Conservation (phyloP, 2,329 filamentous ascomycete species). For the Apiospora aurea region DNA sequence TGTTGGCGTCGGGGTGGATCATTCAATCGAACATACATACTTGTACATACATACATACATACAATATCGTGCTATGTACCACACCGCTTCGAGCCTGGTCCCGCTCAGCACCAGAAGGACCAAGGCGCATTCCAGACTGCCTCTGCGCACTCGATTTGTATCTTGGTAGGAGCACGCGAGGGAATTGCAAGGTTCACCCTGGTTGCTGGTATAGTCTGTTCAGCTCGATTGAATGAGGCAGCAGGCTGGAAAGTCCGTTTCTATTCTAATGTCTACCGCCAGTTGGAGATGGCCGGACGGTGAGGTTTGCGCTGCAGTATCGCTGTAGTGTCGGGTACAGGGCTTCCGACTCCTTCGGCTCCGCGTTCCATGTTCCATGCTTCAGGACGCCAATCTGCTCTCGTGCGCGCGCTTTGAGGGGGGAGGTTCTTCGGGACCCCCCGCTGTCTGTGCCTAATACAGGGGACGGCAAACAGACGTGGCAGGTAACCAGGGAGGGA, state of each 20-base stretch:
- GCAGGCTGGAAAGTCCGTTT: not conserved
- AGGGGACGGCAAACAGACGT: not conserved
- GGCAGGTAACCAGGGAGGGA: not conserved
- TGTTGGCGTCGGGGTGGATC: not conserved
- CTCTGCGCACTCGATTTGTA: not conserved
- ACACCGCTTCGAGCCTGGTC: not conserved
- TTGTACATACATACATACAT: not conserved
- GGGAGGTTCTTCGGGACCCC: not conserved
- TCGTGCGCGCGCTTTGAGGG: not conserved
- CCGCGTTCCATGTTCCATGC: slow-evolving; percentile 4
- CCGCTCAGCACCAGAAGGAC: not conserved
- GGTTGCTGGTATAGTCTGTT: not conserved
- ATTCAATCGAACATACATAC: not conserved
- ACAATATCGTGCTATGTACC: not conserved
- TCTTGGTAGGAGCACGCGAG: not conserved
- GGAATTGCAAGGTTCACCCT: not conserved
- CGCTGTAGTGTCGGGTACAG: not conserved
- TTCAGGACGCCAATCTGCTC: not conserved
- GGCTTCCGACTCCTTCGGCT: slow-evolving; percentile 11
- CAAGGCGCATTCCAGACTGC: not conserved
- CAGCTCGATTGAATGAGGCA: not conserved
- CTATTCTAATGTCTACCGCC: not conserved
- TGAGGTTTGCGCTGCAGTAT: not conserved
- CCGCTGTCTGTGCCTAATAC: not conserved
- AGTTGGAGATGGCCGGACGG: not conserved